These are phyloP conservation scores for Sonneratia alba DNA, from an alignment of 345 rosid genomes.

Conservation along the genomic window DNA sequence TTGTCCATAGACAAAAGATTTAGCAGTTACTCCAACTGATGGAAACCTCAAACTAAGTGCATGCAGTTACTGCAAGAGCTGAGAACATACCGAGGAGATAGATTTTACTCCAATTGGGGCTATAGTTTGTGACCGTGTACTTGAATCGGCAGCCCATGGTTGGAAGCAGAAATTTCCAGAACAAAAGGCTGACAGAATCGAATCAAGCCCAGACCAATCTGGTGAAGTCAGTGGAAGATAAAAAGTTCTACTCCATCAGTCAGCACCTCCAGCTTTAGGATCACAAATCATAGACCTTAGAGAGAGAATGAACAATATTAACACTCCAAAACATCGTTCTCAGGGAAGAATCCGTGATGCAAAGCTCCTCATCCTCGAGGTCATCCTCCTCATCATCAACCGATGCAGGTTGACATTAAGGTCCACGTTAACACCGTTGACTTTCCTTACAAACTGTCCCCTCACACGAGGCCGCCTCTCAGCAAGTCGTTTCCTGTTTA, in stretches of 20 bases:
- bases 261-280: not conserved
- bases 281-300: not conserved
- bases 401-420: constrained; percentile 64
- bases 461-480: constrained; percentile 97
- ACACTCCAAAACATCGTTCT: constrained; percentile 39
- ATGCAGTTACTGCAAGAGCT: not conserved
- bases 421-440: constrained; percentile 72
- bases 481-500: constrained; percentile 80
- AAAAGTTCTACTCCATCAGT: not conserved
- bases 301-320: constrained; percentile 4
- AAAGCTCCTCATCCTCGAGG: constrained; percentile 57
- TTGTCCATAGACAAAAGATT: not conserved
- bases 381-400: constrained; percentile 71
- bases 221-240: not conserved
- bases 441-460: constrained; percentile 94
- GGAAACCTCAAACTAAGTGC: not conserved
- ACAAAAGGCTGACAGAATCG: not conserved
- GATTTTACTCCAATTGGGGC: not conserved
- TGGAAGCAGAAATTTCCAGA: not conserved
- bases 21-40: not conserved
- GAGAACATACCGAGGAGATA: not conserved
- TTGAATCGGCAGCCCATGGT: not conserved
- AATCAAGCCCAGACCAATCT: not conserved
- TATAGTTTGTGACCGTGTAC: not conserved
- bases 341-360: constrained; percentile 59